Evolutionary conservation across 2,329 filamentous ascomycete species (phyloP), one percentile per base, ranked within the genome.

Genomic region (Cladophialophora immunda): DNA sequence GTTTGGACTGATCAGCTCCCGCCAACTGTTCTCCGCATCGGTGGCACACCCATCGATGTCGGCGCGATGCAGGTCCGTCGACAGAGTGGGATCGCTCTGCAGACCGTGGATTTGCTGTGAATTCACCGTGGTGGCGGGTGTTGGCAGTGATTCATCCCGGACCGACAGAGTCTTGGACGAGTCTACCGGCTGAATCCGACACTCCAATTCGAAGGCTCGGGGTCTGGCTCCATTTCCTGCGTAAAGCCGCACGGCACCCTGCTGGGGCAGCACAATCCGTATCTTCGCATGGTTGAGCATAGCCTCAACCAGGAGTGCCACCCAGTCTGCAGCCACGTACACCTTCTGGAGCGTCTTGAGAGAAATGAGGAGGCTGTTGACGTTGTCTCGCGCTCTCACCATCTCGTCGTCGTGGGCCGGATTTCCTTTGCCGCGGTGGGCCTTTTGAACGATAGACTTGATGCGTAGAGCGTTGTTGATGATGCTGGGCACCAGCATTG

Each of bases 401-500:
- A 32, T 36, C 27, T 62, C 59, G 15, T 15, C 29, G 19, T n/a
- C 13, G 22, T 38, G 45, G 6, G 13, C 17, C 7, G 30, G 22
- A 13, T 9, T 27, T n/a, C 29, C 27, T 38, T 34, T 22, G 15
- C 59, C 47, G 19, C 3, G n/a, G 38, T 25, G 11, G 4, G 32
- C 36, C 11, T 11, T 22, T 3, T 52, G 19, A 27, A 25, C n/a
- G 17, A 27, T 41, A n/a, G 34, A 30, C 38, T 47, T 65, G 57
- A 65, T 15, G 17, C 38, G 32, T 6, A 61, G 32, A 22, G 47
- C 45, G 30, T 61, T 45, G 25, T 29, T 61, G 29, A 61, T 54
- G 27, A 65, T 47, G 50, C 63, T 65, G 15, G 63, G 45, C 6
- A 65, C 25, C 34, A 65, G 19, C 63, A 65, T 65, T 15, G 63